Evolutionary conservation across 345 rosid species (phyloP).

Genomic region (Eutrema heterophyllum): DNA sequence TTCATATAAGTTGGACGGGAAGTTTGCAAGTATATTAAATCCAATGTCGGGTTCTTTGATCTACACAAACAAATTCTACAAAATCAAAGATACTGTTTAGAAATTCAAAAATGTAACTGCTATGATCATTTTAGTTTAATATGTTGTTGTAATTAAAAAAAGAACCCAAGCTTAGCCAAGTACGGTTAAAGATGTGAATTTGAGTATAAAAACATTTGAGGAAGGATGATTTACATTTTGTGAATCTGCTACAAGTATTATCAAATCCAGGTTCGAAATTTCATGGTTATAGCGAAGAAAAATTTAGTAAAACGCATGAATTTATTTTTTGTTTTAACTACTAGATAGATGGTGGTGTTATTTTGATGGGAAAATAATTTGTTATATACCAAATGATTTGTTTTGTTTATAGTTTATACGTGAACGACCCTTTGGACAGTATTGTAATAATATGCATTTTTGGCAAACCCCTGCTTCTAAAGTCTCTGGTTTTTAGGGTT

Average conservation of each 20-base stretch:
- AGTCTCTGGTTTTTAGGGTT: constrained; percentile 27
- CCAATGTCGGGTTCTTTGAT: background rate
- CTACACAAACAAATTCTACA: background rate
- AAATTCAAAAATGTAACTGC: background rate
- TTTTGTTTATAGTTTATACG: background rate
- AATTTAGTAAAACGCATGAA: background rate
- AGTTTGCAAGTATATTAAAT: background rate
- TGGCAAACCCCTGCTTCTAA: constrained; percentile 3
- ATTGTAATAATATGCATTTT: background rate
- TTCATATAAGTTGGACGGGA: background rate
- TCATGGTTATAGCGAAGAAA: background rate
- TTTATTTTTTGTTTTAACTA: background rate
- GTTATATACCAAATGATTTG: too few relatives aligned
- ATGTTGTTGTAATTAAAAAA: background rate
- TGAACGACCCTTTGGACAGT: background rate
- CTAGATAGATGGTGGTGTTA: too few relatives aligned
- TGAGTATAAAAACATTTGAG: background rate
- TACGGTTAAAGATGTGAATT: background rate
- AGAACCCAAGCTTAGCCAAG: background rate
- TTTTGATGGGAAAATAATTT: too few relatives aligned
- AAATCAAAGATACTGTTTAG: background rate
- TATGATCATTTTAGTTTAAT: background rate
- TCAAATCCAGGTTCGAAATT: background rate
- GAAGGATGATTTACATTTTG: background rate
- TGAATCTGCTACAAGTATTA: background rate